Evolutionary conservation across 805 yeast species (phyloP), one percentile per base, ranked within the genome.

Genomic region (Monosporozyma aerobia): DNA sequence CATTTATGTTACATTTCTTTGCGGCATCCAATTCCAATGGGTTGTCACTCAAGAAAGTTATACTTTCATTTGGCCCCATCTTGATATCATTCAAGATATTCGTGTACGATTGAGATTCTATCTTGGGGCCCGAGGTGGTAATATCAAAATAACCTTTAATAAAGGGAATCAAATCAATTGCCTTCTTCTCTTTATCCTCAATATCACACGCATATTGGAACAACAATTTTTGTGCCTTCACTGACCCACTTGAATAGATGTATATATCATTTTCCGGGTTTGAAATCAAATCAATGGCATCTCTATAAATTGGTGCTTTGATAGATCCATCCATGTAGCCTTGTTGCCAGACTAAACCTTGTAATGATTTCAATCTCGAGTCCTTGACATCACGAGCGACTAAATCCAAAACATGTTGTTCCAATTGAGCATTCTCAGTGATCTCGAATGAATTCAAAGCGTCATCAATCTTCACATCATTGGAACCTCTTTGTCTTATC

Each of bases 181-280:
- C 63, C 22, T 60, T 55, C 25, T 11, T 22, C 5, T 30, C 8
- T 30, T 48, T 52, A 8, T 61, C 65, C 5, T 67, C 65, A 9
- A 68, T 68, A 3, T 70, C 69, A 11, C 23, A 9, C 1, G 35
- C 27, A 32, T 32, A 32, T 50, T 70, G 70, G 63, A 90, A 88
- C 53, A 90, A 69, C 55, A 90, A 70, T 60, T 83, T 85, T 61
- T 90, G 98, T 0, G 97, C 97, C 54, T 82, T 78, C 25, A 90
- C 81, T 44, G 94, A 83, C 0, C 98, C 98, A 29, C 95, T 86
- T 0, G 97, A 89, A 69, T 90, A 90, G 19, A 90, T 88, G 63
- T 76, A 86, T 0, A 88, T 70, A 2, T 70, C 69, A 1, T 60
- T 53, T 79, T 82, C 77, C 8, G 30, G 35, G 2, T 60, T 52